These are phyloP conservation scores for Tricholoma matsutake DNA, from an alignment of 768 basidiomycete genomes.

Conservation along the genomic window DNA sequence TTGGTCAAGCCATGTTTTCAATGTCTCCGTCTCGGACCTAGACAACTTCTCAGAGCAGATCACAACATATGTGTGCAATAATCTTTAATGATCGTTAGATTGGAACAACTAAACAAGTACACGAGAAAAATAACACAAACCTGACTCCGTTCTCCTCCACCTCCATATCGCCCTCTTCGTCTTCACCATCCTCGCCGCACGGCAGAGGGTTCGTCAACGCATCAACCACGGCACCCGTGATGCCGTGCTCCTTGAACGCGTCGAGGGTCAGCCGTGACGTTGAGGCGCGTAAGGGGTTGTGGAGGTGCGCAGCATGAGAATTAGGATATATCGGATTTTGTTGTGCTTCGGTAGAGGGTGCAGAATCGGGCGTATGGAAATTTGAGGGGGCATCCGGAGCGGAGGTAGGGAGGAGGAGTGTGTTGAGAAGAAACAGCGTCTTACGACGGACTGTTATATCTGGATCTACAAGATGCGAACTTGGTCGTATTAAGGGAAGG, in stretches of 20 bases:
- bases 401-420: constrained; percentile 55
- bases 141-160: constrained; percentile 64
- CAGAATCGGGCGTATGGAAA: constrained; percentile 22
- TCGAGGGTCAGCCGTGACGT: constrained; percentile 48
- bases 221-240: constrained; percentile 50
- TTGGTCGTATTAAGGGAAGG: not conserved
- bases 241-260: constrained; percentile 44
- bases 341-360: constrained; percentile 11
- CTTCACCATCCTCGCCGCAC: constrained; percentile 65
- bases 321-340: constrained; percentile 55
- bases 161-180: constrained; percentile 51
- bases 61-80: constrained; percentile 51
- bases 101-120: not conserved
- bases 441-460: constrained; percentile 78
- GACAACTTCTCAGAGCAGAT: not conserved
- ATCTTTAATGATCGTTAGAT: constrained; percentile 24
- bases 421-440: constrained; percentile 69
- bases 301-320: constrained; percentile 65
- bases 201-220: constrained; percentile 57
- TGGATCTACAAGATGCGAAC: constrained; percentile 52
- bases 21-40: not conserved
- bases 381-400: constrained; percentile 16
- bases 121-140: constrained; percentile 27
- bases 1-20: not conserved
- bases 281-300: constrained; percentile 48